A percentile compares a stretch with the other conserved stretches of the same genome.
phyloP scores from a whole-genome alignment of 345 rosid species.

The Excoecaria cochinchinensis region DNA sequence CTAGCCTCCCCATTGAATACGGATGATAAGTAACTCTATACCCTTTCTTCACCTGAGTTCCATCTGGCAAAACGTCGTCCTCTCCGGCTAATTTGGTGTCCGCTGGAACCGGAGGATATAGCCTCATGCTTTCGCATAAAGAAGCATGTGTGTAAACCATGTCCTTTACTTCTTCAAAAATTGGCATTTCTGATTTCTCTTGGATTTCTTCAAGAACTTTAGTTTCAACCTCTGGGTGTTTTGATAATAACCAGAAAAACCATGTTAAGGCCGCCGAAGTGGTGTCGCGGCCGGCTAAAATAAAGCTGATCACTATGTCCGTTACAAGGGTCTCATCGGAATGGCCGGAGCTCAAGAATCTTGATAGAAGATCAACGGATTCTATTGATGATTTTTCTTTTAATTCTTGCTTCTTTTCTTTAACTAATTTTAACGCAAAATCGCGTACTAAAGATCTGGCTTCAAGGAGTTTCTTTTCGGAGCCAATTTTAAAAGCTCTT shows the following conservation, averaged over 20 bases:
- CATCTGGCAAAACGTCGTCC: constrained; percentile 46
- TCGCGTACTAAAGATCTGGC: constrained; percentile 41
- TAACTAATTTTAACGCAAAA: constrained; percentile 46
- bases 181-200: constrained; percentile 19
- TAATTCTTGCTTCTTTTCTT: constrained; percentile 42
- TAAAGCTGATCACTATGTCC: constrained; percentile 61
- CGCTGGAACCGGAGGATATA: constrained; percentile 58
- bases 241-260: constrained; percentile 62
- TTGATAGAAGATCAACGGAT: constrained; percentile 50
- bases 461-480: constrained; percentile 44
- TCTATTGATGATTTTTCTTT: constrained; percentile 23
- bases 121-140: constrained; percentile 53
- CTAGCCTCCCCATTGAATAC: constrained; percentile 31
- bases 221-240: constrained; percentile 37
- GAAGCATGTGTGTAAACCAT: constrained; percentile 43
- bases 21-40: constrained; percentile 40
- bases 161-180: constrained; percentile 33
- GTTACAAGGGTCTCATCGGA: constrained; percentile 44
- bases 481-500: constrained; percentile 41
- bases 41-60: constrained; percentile 49
- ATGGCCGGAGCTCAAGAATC: constrained; percentile 51
- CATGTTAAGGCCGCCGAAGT: constrained; percentile 79
- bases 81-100: constrained; percentile 35
- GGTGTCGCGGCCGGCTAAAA: constrained; percentile 67
- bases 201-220: constrained; percentile 44